Evolutionary conservation across 2,329 filamentous ascomycete species (phyloP).

Genomic region (Rhinocladiella mackenziei): DNA sequence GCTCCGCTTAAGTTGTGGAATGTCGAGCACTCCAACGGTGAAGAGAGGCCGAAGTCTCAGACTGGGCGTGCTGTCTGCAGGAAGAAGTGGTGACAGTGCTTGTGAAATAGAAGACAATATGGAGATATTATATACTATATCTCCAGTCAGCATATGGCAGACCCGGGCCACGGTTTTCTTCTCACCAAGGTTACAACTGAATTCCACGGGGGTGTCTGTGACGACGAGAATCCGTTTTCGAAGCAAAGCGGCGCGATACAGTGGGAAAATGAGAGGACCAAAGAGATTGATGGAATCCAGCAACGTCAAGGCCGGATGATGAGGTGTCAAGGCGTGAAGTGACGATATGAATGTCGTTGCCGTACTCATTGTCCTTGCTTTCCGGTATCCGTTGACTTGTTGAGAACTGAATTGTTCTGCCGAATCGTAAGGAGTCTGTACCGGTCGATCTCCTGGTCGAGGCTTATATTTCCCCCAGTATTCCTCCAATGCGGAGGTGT

Average conservation of each 20-base stretch:
- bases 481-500: conserved; percentile 63
- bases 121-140: conserved; percentile 91
- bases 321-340: conserved; percentile 62
- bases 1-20: conserved; percentile 61
- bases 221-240: conserved; percentile 86
- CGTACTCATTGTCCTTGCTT: conserved; percentile 41
- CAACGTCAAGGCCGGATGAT: conserved; percentile 84
- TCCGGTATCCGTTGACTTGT: conserved; percentile 31
- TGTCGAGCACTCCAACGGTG: conserved; percentile 88
- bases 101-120: conserved; percentile 83
- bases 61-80: conserved; percentile 57
- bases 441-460: conserved; percentile 34
- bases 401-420: conserved; percentile 9
- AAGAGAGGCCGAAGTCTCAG: conserved; percentile 76
- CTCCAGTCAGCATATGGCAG: conserved; percentile 3
- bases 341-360: conserved; percentile 39
- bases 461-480: conserved; percentile 70
- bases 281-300: conserved; percentile 73
- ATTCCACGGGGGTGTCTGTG: conserved; percentile 77
- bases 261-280: conserved; percentile 85
- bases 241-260: conserved; percentile 80
- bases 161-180: conserved; percentile 29
- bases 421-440: conserved; percentile 41
- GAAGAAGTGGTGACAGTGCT: conserved; percentile 66
- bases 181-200: conserved; percentile 89